A percentile compares a stretch with the other conserved stretches of the same genome.
Evolutionary conservation across 139 green algal genomes (phyloP).

Genomic region (Chlorella sp.): DNA sequence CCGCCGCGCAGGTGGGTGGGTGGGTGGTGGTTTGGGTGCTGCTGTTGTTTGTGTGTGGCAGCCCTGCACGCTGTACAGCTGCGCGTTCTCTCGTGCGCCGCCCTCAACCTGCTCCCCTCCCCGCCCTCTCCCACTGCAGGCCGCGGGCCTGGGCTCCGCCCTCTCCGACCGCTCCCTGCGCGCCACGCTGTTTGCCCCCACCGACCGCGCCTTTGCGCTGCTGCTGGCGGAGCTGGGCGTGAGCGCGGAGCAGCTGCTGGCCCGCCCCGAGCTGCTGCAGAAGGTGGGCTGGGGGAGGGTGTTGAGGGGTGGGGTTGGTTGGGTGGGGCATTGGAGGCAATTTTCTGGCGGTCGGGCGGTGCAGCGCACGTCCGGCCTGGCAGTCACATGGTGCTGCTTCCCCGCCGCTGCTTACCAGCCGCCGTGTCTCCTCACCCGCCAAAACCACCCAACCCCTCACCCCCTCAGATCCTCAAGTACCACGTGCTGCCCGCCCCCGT

Average conservation of each 20-base stretch:
- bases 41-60: no score
- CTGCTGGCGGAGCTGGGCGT: slow-evolving; percentile 3
- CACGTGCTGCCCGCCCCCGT: slow-evolving; percentile 37
- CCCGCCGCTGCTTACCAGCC: no score
- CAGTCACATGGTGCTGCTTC: not conserved
- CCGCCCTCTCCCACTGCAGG: no score
- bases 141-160: slow-evolving; percentile 25
- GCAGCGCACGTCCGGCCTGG: not conserved
- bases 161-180: slow-evolving; percentile 17
- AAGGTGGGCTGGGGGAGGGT: not conserved
- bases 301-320: not conserved
- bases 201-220: slow-evolving; percentile 28
- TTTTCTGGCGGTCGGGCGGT: no score
- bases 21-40: no score
- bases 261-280: slow-evolving; percentile 9
- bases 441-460: not conserved
- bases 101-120: no score
- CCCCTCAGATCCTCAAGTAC: slow-evolving; percentile 33
- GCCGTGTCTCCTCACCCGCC: not conserved
- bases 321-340: no score
- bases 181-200: slow-evolving; percentile 44
- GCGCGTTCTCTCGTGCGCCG: no score
- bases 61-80: no score
- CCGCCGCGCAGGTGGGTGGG: slow-evolving; percentile 4
- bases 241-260: slow-evolving; percentile 10